phyloP scores from a whole-genome alignment of 352 stramenopile species.

The Pythium chondricola region DNA sequence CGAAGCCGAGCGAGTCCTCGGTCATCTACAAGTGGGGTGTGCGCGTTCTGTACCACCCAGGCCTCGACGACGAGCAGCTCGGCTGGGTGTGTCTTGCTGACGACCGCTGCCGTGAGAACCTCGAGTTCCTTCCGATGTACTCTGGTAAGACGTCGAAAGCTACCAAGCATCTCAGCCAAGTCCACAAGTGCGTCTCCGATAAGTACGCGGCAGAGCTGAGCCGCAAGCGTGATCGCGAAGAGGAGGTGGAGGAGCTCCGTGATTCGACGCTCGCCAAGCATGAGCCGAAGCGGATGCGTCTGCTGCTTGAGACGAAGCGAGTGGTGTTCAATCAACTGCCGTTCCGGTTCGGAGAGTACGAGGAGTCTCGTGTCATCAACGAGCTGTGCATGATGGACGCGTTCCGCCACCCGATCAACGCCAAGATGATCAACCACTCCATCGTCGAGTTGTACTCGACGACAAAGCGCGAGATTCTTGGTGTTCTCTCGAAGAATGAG shows the following conservation, averaged over 20 bases:
- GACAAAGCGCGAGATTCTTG: conserved; percentile 1
- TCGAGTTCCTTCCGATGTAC: not conserved
- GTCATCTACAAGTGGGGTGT: conserved; percentile 15
- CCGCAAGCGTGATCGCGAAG: conserved; percentile 2
- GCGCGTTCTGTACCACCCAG: not conserved
- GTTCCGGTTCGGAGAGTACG: not conserved
- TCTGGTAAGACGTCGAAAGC: conserved; percentile 6
- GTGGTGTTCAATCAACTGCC: not conserved
- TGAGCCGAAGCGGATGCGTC: not conserved
- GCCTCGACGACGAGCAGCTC: not conserved
- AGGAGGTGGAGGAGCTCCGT: not conserved
- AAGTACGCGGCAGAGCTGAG: not conserved
- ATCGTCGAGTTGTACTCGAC: conserved; percentile 9
- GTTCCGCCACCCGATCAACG: not conserved
- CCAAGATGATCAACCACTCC: not conserved
- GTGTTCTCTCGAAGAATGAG: not conserved
- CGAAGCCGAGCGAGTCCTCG: not conserved
- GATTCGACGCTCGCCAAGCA: not conserved
- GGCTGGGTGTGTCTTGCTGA: conserved; percentile 10
- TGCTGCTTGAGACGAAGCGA: conserved; percentile 4
- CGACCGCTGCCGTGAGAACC: conserved; percentile 1
- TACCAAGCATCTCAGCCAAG: conserved; percentile 8
- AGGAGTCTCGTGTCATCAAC: not conserved
- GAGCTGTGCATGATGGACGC: not conserved
- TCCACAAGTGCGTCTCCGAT: not conserved